A percentile compares a stretch with the other conserved stretches of the same genome.
Conservation (phyloP, 2,329 filamentous ascomycete genomes). For the Chrysosphaeria jannelii region DNA sequence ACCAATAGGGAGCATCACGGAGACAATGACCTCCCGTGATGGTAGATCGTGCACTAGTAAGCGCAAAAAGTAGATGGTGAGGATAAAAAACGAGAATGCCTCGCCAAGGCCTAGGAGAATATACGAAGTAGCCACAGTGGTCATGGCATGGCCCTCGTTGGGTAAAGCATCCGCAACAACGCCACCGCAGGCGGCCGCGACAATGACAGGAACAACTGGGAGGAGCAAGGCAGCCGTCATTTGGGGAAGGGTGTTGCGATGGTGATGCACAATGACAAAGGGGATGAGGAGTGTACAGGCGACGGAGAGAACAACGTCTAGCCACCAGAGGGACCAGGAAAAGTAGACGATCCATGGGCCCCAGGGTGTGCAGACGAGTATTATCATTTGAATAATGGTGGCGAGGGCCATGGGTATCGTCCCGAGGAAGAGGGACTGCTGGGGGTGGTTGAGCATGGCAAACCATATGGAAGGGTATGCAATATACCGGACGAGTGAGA, state of each 20-base stretch:
- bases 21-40: conserved; percentile 31
- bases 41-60: conserved; percentile 35
- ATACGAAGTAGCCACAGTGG: conserved; percentile 33
- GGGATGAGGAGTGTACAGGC: conserved; percentile 16
- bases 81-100: conserved; percentile 25
- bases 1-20: conserved; percentile 28
- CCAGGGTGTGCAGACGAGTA: conserved; percentile 27
- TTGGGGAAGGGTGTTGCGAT: conserved; percentile 9
- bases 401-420: conserved; percentile 32
- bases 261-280: conserved; percentile 14
- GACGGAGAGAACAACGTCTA: conserved; percentile 16
- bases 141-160: conserved; percentile 21
- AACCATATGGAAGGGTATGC: conserved; percentile 29
- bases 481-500: conserved; percentile 23
- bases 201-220: conserved; percentile 29
- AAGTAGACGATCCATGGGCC: conserved; percentile 18
- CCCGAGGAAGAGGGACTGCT: conserved; percentile 30
- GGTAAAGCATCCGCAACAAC: conserved; percentile 29
- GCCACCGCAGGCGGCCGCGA: conserved; percentile 32
- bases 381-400: conserved; percentile 28
- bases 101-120: conserved; percentile 36
- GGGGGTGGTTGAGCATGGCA: conserved; percentile 28
- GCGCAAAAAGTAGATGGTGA: conserved; percentile 40
- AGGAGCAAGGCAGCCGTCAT: conserved; percentile 30
- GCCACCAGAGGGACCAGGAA: conserved; percentile 22